These are phyloP conservation scores for Xerocomus brunneocitrinus DNA, from an alignment of 768 basidiomycete genomes.

Conservation along the genomic window DNA sequence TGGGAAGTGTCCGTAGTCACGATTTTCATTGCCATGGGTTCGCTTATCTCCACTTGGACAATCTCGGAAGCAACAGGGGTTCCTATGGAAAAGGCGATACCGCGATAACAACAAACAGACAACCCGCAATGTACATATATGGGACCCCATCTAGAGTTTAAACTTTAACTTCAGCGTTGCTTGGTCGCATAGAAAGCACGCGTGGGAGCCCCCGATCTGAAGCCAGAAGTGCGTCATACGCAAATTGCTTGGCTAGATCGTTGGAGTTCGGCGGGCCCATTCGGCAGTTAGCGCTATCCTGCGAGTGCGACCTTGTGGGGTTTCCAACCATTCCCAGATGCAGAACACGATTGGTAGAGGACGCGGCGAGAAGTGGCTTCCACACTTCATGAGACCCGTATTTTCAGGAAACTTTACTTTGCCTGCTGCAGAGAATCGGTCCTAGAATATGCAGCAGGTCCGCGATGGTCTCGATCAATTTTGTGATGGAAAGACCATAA, in stretches of 20 bases:
- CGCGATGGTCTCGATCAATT: neutral
- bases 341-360: neutral
- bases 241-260: conserved; percentile 7
- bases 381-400: conserved; percentile 3
- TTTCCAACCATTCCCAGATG: neutral
- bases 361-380: neutral
- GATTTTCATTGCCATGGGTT: neutral
- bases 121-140: neutral
- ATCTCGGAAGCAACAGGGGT: neutral
- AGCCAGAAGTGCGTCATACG: conserved; percentile 3
- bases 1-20: conserved; percentile 8
- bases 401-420: neutral
- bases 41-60: neutral
- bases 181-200: neutral
- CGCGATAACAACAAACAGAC: neutral
- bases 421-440: neutral
- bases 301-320: neutral
- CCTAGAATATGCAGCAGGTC: neutral
- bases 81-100: conserved; percentile 9
- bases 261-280: conserved; percentile 4
- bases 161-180: conserved; percentile 2
- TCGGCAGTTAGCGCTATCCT: conserved; percentile 1
- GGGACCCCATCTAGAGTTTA: neutral
- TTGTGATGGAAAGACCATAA: neutral
- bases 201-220: neutral